Percentiles rank a stretch among this genome's conserved stretches.
These are phyloP conservation scores for Claviceps quebecensis DNA, from an alignment of 2,329 filamentous ascomycete species.

Conservation along the genomic window DNA sequence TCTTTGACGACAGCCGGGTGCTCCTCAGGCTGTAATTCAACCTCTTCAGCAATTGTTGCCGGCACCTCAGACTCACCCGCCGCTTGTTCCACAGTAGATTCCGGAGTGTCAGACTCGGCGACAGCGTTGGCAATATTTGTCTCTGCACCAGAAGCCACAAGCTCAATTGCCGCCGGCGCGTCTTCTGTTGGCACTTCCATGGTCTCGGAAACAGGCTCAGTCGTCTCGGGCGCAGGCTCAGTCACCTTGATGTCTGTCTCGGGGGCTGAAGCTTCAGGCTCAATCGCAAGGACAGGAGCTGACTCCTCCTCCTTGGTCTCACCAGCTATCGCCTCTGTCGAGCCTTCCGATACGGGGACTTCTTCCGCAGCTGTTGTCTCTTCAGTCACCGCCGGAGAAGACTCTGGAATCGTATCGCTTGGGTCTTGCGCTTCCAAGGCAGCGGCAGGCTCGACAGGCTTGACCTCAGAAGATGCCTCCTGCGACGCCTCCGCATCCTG, in stretches of 20 bases:
- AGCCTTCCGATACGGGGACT: neutral
- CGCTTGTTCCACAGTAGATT: neutral
- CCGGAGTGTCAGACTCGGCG: neutral
- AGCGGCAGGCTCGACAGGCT: neutral
- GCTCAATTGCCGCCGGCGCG: neutral
- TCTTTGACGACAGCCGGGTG: neutral
- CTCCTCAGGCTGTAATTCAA: neutral
- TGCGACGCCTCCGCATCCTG: neutral
- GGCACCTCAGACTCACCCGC: neutral
- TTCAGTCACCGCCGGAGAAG: neutral
- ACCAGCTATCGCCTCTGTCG: neutral
- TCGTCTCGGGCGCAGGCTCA: neutral
- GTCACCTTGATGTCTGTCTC: neutral
- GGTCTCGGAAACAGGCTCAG: neutral
- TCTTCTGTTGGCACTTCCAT: neutral
- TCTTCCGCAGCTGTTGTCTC: neutral
- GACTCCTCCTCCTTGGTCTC: neutral
- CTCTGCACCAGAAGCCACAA: neutral
- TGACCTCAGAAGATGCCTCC: neutral
- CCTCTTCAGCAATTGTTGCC: neutral
- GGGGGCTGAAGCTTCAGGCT: neutral
- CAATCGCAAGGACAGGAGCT: neutral
- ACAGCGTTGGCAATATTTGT: neutral
- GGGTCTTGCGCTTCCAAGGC: neutral
- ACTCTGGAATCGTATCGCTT: neutral